Evolutionary conservation across 139 green algal species (phyloP).

Genomic region (Microglena sp.): DNA sequence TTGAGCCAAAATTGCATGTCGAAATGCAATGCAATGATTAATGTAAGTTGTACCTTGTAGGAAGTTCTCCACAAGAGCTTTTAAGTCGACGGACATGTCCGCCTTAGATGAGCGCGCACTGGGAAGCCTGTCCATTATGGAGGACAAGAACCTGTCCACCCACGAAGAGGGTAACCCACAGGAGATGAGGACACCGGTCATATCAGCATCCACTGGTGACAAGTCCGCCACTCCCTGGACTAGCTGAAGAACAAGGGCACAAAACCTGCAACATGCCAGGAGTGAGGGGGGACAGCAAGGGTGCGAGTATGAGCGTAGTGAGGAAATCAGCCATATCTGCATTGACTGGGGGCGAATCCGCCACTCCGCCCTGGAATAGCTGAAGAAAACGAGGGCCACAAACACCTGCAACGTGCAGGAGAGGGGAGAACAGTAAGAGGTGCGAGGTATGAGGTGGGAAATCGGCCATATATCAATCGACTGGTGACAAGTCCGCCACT

Average conservation of each 20-base stretch:
- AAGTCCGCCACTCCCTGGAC: constrained; percentile 44
- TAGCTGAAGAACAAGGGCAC: constrained; percentile 60
- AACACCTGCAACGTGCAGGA: too few relatives aligned
- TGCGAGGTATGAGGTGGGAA: too few relatives aligned
- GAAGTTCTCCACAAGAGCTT: constrained; percentile 43
- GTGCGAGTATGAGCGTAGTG: too few relatives aligned
- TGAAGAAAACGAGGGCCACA: too few relatives aligned
- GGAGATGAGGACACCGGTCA: not conserved
- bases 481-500: constrained; percentile 12
- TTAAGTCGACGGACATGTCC: constrained; percentile 40
- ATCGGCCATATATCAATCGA: not conserved
- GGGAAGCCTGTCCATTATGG: constrained; percentile 41
- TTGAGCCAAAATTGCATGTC: too few relatives aligned
- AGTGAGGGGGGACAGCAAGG: too few relatives aligned
- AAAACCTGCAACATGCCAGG: too few relatives aligned
- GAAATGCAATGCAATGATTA: too few relatives aligned
- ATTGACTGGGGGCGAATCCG: too few relatives aligned
- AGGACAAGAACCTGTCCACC: constrained; percentile 40
- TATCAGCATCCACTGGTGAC: constrained; percentile 5
- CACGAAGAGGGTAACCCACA: constrained; percentile 2
- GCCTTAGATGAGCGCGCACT: constrained; percentile 24
- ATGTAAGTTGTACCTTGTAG: constrained; percentile 28
- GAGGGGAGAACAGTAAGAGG: not conserved
- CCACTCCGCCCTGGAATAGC: too few relatives aligned
- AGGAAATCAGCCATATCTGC: not conserved